Evolutionary conservation across 495 filamentous ascomycete species (phyloP), one percentile per base, ranked within the genome.

Genomic region (Schizothecium vesticola): DNA sequence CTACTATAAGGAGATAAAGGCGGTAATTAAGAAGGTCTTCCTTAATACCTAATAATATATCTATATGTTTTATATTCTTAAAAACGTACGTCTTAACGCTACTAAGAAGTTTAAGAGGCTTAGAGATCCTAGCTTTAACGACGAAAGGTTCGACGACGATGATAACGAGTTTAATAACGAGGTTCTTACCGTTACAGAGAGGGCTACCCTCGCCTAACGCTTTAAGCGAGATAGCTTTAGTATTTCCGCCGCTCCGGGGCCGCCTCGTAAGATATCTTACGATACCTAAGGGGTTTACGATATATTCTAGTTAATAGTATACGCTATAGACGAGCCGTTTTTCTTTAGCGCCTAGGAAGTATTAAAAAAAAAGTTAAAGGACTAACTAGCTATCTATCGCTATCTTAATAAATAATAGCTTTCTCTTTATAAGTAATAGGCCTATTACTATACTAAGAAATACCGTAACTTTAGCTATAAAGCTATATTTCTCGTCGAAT

Each of bases 21-120:
- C n/a, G n/a, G n/a, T n/a, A n/a, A 33, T 66, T 33, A 11, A 22
- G 10, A 19, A 66, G 21, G 57, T 51, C 3, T 66, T 59, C 16
- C 64, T 29, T 0, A 33, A 66, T 23, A 66, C 31, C 22, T 26
- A 66, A 19, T 25, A 59, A 33, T 29, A 66, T 1, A 59, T 66
- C 31, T 66, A 33, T 59, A 24, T 66, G 1, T 66, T 59, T 22
- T 24, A 66, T 31, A 59, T 66, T 19, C 22, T 43, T 16, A 60
- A 59, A n/a, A 66, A 66, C 31, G 23, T 66, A 13, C 28, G 16
- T 13, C 10, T 60, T 24, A 66, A 66, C 57, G 29, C 31, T 2
- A 31, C 13, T 6, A 65, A 65, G 51, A 65, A 65, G 51, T 55
- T 65, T 29, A 55, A 65, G 23, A 22, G 21, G 36, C 1, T 3